Evolutionary conservation across 2,329 filamentous ascomycete species (phyloP).

Genomic region (Fusarium irregulare): DNA sequence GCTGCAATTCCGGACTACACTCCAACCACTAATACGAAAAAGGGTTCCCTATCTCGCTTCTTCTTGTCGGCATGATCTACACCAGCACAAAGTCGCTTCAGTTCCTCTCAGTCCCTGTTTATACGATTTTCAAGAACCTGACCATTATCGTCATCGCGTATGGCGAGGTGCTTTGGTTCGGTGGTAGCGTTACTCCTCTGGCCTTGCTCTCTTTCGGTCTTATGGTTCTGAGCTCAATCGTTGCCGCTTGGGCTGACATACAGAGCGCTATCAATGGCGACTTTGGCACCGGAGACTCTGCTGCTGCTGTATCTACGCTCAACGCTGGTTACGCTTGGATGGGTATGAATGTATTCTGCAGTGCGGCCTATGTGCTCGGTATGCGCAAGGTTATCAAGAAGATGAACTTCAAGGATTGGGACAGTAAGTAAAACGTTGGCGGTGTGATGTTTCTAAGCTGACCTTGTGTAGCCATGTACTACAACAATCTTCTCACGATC

Average conservation of each 20-base stretch:
- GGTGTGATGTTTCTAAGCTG: constrained; percentile 42
- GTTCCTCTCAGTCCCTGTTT: constrained; percentile 96
- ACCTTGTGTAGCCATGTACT: constrained; percentile 88
- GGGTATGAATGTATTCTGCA: constrained; percentile 95
- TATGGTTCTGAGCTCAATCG: constrained; percentile 94
- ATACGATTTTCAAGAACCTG: constrained; percentile 99
- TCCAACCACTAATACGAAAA: constrained; percentile 38
- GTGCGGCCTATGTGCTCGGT: constrained; percentile 85
- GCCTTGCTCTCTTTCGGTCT: constrained; percentile 93
- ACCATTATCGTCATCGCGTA: constrained; percentile 99
- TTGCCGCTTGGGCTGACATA: constrained; percentile 98
- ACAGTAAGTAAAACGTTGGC: constrained; percentile 75
- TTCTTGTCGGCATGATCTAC: constrained; percentile 99
- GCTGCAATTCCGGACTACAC: neutral
- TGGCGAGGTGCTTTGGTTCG: constrained; percentile 98
- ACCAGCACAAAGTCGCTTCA: constrained; percentile 95
- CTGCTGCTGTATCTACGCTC: constrained; percentile 83
- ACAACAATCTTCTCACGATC: constrained; percentile 98
- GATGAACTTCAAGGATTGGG: constrained; percentile 99
- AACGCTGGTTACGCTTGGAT: constrained; percentile 99
- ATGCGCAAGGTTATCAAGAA: constrained; percentile 99
- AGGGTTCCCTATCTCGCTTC: constrained; percentile 97
- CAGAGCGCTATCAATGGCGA: constrained; percentile 80
- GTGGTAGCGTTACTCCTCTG: constrained; percentile 87
- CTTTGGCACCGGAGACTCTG: constrained; percentile 68